These are phyloP conservation scores for Monoraphidium neglectum DNA, from an alignment of 139 green algal genomes.

Conservation along the genomic window DNA sequence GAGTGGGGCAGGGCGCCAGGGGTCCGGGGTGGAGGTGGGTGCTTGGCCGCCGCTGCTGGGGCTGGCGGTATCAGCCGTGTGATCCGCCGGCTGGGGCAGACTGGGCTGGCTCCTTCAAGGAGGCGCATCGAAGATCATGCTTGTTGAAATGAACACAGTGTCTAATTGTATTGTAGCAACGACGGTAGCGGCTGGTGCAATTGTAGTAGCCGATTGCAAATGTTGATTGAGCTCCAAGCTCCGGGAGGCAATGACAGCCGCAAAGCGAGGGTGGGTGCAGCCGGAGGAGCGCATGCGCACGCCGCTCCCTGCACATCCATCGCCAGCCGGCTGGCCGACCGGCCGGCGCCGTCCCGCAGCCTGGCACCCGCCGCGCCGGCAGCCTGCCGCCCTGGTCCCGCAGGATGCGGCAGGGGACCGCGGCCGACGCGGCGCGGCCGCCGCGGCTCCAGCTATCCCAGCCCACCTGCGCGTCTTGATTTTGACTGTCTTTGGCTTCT, in stretches of 20 bases:
- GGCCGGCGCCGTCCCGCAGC: background rate
- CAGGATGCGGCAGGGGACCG: background rate
- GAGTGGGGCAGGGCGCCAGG: background rate
- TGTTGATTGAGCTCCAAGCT: no score
- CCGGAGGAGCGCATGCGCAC: background rate
- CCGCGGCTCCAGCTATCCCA: background rate
- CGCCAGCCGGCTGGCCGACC: background rate
- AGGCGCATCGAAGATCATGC: no score
- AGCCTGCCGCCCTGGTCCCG: background rate
- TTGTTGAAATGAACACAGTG: no score
- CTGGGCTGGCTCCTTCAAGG: no score
- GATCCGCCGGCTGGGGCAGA: no score
- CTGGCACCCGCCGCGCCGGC: background rate
- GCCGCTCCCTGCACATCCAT: background rate
- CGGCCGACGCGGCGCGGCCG: background rate
- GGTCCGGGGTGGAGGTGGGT: no score
- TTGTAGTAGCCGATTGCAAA: no score
- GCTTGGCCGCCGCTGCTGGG: no score
- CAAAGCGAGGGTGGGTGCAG: background rate
- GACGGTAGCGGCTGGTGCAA: no score
- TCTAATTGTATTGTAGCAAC: no score
- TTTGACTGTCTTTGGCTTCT: constrained; percentile 20
- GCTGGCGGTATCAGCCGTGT: no score
- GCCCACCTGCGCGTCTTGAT: constrained; percentile 25
- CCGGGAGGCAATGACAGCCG: no score